phyloP scores from a whole-genome alignment of 2,329 filamentous ascomycete genomes.

The Catunica adiposa region DNA sequence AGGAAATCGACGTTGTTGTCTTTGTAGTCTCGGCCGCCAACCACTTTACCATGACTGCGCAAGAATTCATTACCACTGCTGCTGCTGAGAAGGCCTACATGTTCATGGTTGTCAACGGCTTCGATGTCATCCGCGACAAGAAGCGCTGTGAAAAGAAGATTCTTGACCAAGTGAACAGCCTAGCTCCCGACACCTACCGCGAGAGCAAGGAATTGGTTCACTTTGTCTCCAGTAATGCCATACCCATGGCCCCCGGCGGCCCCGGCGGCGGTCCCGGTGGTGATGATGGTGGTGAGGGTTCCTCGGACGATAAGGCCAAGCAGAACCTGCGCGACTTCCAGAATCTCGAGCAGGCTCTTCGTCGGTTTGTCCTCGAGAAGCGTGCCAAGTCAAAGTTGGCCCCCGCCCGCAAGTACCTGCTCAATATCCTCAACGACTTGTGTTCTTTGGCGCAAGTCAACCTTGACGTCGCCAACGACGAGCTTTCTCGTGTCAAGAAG shows the following conservation, averaged over 20 bases:
- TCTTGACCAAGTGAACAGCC: constrained; percentile 65
- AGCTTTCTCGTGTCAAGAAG: constrained; percentile 65
- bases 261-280: constrained; percentile 40
- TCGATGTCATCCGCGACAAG: constrained; percentile 85
- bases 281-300: constrained; percentile 28
- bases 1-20: constrained; percentile 96
- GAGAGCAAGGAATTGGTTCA: constrained; percentile 86
- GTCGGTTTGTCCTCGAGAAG: constrained; percentile 91
- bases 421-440: constrained; percentile 84
- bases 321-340: constrained; percentile 85
- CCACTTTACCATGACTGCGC: constrained; percentile 94
- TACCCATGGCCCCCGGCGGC: constrained; percentile 52
- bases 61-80: constrained; percentile 91
- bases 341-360: constrained; percentile 69
- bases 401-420: constrained; percentile 83
- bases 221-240: constrained; percentile 93
- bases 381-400: constrained; percentile 87
- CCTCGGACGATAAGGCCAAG: constrained; percentile 47
- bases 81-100: constrained; percentile 96
- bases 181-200: constrained; percentile 89
- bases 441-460: constrained; percentile 73
- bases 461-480: constrained; percentile 66
- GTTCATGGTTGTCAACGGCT: constrained; percentile 97
- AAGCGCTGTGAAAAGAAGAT: constrained; percentile 83
- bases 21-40: constrained; percentile 97